A percentile compares a stretch with the other conserved stretches of the same genome.
Conservation (phyloP, 805 yeast species). For the Schizosaccharomyces lindneri region DNA sequence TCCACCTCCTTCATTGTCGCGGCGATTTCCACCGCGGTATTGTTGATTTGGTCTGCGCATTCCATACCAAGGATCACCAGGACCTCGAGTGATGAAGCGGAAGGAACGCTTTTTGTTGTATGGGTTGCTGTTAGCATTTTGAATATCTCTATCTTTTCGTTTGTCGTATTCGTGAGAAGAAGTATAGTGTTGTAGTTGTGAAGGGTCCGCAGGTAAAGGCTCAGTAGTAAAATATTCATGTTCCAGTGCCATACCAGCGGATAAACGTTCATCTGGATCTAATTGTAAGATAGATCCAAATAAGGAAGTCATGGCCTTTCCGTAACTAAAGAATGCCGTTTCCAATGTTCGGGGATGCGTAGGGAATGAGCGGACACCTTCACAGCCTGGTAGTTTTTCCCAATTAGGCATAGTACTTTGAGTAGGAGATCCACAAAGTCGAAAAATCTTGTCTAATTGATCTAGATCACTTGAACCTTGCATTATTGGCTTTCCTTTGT, state of each 20-base stretch:
- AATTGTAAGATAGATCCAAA: conserved; percentile 36
- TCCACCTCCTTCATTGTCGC: no score
- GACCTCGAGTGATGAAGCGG: background rate
- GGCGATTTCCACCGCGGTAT: background rate
- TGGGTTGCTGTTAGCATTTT: background rate
- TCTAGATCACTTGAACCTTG: conserved; percentile 71
- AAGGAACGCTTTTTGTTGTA: background rate
- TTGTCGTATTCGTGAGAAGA: background rate
- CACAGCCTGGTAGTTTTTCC: conserved; percentile 34
- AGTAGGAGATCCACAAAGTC: conserved; percentile 78
- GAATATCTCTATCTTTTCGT: background rate
- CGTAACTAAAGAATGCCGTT: conserved; percentile 6
- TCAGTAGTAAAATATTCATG: conserved; percentile 42
- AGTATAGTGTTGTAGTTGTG: background rate
- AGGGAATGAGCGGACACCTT: background rate
- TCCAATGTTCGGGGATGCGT: conserved; percentile 9
- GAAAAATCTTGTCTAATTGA: conserved; percentile 63
- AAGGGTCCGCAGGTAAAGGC: conserved; percentile 18
- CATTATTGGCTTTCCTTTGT: conserved; percentile 54
- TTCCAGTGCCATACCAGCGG: conserved; percentile 53
- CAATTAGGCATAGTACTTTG: conserved; percentile 84
- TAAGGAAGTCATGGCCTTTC: conserved; percentile 25
- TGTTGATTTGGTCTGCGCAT: background rate
- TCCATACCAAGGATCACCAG: background rate
- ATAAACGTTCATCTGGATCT: conserved; percentile 48